Base-by-base conservation (phyloP, 257 asterid genomes). In the Salvia splendens region DNA sequence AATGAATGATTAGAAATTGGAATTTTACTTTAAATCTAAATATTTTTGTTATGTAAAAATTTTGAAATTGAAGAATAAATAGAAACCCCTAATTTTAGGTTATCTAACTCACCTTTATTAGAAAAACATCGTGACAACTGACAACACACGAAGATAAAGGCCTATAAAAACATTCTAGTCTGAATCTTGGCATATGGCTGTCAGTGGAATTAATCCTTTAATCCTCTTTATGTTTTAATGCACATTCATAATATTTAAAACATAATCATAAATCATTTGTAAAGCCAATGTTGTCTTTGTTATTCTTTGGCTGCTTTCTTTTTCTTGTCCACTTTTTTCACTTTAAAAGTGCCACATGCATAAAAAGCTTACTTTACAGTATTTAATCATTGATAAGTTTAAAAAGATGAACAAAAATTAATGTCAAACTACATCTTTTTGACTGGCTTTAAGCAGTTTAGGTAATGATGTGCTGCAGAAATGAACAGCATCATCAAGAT, bases 281-380 rank as follows among this genome's bases (percentile, higher is more conserved):
- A 54, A 65, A 68, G 49, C 70, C 65, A 67, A 56, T 48, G 41
- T 57, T 67, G 36, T 68, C 62, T 14, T 20, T 50, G 8, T 32
- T 40, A 50, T 64, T 47, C 49, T 61, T 24, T 35, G 14, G 47
- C 61, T 71, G 60, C 14, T 36, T 38, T 35, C 1, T 7, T 17
- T 15, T 60, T 10, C 1, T 4, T 1, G 3, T 38, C 3, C n/a
- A 1, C 8, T 1, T 4, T 66, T 61, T 61, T 4, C 3, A 24
- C 50, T 30, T 43, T 33, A 63, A 67, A 67, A 65, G 75, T 45
- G 16, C 33, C 82, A 79, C 80, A 72, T 72, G 83, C 84, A 73
- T 64, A 76, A 32, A 75, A 75, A 75, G 75, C 32, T 45, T 53
- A 61, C 73, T 63, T 59, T 68, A 7, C 36, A 43, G 43, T 54